These are phyloP conservation scores for Fraxinus cuspidata DNA, from an alignment of 257 asterid genomes.

Conservation along the genomic window DNA sequence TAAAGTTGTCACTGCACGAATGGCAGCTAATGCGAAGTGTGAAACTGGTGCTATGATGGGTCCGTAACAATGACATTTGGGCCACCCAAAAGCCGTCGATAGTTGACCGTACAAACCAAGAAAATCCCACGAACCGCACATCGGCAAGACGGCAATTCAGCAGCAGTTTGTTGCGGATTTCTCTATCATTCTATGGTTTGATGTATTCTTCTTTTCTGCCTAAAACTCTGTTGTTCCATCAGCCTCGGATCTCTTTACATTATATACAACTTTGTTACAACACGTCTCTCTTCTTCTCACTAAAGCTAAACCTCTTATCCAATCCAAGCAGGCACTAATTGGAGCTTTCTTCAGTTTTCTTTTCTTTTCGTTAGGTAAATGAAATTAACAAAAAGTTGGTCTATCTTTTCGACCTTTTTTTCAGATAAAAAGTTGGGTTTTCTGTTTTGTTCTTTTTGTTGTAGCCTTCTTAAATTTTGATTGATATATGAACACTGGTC, in stretches of 20 bases:
- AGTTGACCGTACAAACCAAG: constrained; percentile 31
- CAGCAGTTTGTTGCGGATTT: neutral
- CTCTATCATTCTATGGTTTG: neutral
- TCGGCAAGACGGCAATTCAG: neutral
- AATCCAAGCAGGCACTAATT: constrained; percentile 2
- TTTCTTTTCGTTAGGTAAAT: neutral
- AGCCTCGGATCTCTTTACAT: neutral
- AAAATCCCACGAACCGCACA: constrained; percentile 23
- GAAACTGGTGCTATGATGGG: constrained; percentile 33
- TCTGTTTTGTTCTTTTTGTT: neutral
- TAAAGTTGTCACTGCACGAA: neutral
- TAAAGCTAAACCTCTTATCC: neutral
- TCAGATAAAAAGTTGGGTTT: neutral
- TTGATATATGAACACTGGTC: neutral
- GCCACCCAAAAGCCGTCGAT: constrained; percentile 32
- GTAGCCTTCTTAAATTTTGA: neutral
- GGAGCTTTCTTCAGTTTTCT: neutral
- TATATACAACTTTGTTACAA: neutral
- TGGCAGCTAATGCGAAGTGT: neutral
- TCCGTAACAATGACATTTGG: constrained; percentile 17
- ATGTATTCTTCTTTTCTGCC: neutral
- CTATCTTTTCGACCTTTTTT: neutral
- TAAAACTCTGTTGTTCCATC: neutral
- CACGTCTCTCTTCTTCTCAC: neutral
- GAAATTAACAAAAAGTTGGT: neutral